These are phyloP conservation scores for Hypoxylon fragiforme DNA, from an alignment of 495 filamentous ascomycete genomes.

Conservation along the genomic window DNA sequence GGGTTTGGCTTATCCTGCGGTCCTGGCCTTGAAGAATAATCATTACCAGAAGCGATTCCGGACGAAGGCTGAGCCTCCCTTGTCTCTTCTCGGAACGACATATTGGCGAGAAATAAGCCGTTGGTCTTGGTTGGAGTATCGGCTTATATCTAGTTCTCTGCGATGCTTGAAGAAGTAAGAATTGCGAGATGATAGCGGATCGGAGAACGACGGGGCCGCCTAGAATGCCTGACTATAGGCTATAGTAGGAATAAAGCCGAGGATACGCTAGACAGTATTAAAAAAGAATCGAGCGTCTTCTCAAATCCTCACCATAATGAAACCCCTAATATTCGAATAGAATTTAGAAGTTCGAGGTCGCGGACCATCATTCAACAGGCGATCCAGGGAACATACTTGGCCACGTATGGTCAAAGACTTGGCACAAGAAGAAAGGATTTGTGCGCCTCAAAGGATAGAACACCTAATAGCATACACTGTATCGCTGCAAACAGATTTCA, in stretches of 20 bases:
- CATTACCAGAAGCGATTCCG: constrained; percentile 18
- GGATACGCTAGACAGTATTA: background rate
- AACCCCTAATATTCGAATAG: constrained; percentile 7
- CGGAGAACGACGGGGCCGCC: background rate
- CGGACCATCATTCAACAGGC: constrained; percentile 21
- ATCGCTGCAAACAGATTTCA: background rate
- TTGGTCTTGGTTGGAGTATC: background rate
- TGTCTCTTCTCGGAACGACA: background rate
- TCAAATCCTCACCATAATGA: constrained; percentile 25
- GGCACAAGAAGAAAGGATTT: constrained; percentile 10
- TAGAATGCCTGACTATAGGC: background rate
- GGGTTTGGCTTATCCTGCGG: constrained; percentile 30
- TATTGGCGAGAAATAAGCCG: background rate
- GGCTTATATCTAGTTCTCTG: constrained; percentile 1
- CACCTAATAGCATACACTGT: constrained; percentile 10
- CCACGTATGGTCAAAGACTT: constrained; percentile 18
- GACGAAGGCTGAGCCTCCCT: constrained; percentile 11
- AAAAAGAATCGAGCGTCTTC: constrained; percentile 1
- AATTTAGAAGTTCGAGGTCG: constrained; percentile 12
- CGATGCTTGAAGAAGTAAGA: background rate
- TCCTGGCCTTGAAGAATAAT: constrained; percentile 7
- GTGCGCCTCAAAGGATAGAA: background rate
- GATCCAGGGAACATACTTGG: constrained; percentile 20
- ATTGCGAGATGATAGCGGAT: background rate
- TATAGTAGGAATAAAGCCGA: constrained; percentile 7